Base-by-base conservation (phyloP, 345 rosid species). In the Passiflora organensis region DNA sequence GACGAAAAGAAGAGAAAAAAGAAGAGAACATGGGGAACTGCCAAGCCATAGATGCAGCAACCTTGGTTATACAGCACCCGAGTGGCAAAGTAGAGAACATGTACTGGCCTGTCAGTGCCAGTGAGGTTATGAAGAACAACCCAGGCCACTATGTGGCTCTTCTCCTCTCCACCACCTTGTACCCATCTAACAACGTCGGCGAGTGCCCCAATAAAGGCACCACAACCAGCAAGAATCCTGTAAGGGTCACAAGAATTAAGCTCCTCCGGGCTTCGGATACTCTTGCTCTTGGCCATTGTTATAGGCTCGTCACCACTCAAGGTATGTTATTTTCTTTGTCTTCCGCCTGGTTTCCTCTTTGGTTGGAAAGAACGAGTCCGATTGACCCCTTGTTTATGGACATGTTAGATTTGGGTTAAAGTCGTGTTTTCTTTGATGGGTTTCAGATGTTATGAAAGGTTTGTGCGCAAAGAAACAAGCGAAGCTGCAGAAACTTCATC, bases 81-180 rank as follows among this genome's bases (percentile, higher is more conserved):
- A 62, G 72, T 65, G 98, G 98, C 13, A 88, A 80, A 60, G 78
- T 64, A 2, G 95, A 91, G 19, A 88, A 68, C 16, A 64, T 83
- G 12, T 78, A 74, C 53, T 83, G 80, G 82, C 75, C 90, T 10
- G 71, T 85, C 9, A 78, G 54, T 39, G 96, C 93, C 18, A 56
- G 65, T 37, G 93, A 82, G 73, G 59, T 91, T 25, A 91, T 88
- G 89, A 82, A 73, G 73, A 77, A 58, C 71, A 88, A 88, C 65
- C 98, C 95, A 15, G 98, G 96, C 32, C 90, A 91, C 70, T 82
- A 82, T 71, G 96, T 91, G 24, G 89, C 96, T 66, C 90, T 88
- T 64, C 90, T 91, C 32, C 82, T 91, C 53, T 91, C 96, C 55
- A 82, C 90, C 75, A 70, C 80, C 53, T 41, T 73, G 28, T 76